Evolutionary conservation across 345 rosid genomes (phyloP).

Genomic region (Gossypium turneri): DNA sequence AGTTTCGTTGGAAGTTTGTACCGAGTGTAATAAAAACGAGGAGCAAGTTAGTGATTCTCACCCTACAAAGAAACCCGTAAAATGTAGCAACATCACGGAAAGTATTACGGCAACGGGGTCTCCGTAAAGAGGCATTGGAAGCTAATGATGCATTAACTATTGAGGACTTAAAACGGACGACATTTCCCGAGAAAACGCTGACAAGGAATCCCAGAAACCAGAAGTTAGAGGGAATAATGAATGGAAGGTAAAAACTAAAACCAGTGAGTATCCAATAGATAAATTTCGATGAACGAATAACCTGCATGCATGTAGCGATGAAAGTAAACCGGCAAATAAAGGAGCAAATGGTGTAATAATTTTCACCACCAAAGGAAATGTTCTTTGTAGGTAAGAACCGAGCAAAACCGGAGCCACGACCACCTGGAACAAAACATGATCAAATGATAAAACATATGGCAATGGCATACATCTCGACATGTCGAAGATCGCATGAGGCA

Average conservation of each 20-base stretch:
- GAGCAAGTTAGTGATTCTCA: conserved; percentile 19
- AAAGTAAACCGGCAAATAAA: conserved; percentile 50
- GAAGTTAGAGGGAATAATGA: not conserved
- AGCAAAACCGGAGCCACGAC: conserved; percentile 59
- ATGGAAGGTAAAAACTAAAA: not conserved
- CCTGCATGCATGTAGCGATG: conserved; percentile 70
- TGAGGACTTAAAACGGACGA: conserved; percentile 44
- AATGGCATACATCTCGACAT: no score
- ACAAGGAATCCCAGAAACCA: not conserved
- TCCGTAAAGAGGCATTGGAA: no score
- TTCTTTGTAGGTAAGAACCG: conserved; percentile 51
- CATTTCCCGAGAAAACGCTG: conserved; percentile 60
- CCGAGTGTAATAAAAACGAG: not conserved
- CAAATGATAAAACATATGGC: no score
- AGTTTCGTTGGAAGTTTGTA: not conserved
- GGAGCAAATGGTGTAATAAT: conserved; percentile 51
- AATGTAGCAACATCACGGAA: no score
- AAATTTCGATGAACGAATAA: conserved; percentile 4
- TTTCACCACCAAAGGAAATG: conserved; percentile 49
- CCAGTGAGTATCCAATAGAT: not conserved
- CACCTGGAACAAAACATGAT: conserved; percentile 35
- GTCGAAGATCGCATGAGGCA: no score
- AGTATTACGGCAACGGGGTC: no score
- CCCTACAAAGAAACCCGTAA: conserved; percentile 65
- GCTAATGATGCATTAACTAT: no score